Base-by-base conservation (phyloP, 164 flowering plant species). In the Echeveria elegans region DNA sequence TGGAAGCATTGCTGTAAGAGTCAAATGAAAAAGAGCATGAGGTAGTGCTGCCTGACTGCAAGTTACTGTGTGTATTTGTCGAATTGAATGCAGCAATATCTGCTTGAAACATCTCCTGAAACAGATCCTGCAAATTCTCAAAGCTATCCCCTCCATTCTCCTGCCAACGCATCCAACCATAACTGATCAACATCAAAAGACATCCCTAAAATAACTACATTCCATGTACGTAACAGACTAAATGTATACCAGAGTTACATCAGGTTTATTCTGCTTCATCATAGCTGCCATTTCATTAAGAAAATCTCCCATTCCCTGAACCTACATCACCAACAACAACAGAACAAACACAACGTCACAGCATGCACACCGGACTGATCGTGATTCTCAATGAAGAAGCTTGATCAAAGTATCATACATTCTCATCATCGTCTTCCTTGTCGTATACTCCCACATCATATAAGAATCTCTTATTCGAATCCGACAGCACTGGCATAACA, bases 221-320 rank as follows among this genome's bases (percentile, higher is more conserved):
- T 15, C 5, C 45, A 5, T 40, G 15, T 40, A 2, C 2, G 15
- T 40, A 40, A 8, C 2, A 14, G 45, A 9, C 43, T 36, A 30
- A 31, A 7, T 15, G 16, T 21, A 18, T n/a, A 40, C 15, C 48
- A 19, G 28, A 64, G 94, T 84, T 67, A 90, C 94, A 69, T 32
- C 73, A 43, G 90, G 69, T 59, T 84, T 77, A 5, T 80, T 76
- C 69, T 85, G 83, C 73, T 72, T 75, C 97, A 90, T 94, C 92
- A 94, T 83, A 1, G 63, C 69, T 34, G 81, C 91, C 98, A 94
- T 90, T 70, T 94, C 98, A 34, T 77, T 83, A 73, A 90, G 66
- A 69, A 94, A 90, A 66, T 86, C 96, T 7, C 90, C 87, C 98
- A 94, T 90, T 21, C 88, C 98, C 92, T 94, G 83, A 76, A 78